phyloP scores from a whole-genome alignment of 2,329 filamentous ascomycete species.

The Fusarium albidum region DNA sequence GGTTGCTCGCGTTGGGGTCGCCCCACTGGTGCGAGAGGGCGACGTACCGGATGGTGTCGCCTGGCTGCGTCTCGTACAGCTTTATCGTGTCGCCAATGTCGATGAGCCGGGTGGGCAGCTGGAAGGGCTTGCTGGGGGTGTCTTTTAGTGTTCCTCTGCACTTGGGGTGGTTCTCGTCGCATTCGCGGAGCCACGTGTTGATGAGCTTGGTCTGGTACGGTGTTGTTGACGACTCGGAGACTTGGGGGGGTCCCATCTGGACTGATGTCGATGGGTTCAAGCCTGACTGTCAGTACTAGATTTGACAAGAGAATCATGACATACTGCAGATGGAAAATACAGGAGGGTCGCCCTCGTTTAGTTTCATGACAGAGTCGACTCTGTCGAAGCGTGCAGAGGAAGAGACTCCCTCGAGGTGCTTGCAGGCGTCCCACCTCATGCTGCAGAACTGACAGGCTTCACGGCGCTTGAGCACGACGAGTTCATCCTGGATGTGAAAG shows the following conservation, averaged over 20 bases:
- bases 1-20: background rate
- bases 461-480: background rate
- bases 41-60: background rate
- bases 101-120: slow-evolving; percentile 6
- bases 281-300: background rate
- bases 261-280: background rate
- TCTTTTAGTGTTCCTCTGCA: background rate
- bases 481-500: background rate
- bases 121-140: background rate
- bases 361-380: slow-evolving; percentile 4
- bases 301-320: background rate
- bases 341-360: slow-evolving; percentile 17
- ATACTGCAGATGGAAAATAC: slow-evolving; percentile 16
- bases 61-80: background rate
- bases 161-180: background rate
- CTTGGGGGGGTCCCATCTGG: background rate
- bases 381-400: background rate
- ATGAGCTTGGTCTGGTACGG: slow-evolving; percentile 3
- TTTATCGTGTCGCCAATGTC: slow-evolving; percentile 1
- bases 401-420: slow-evolving; percentile 2
- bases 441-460: slow-evolving; percentile 6
- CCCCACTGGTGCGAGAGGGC: slow-evolving; percentile 13
- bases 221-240: background rate
- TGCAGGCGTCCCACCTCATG: slow-evolving; percentile 15
- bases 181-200: slow-evolving; percentile 3